Conservation (phyloP, 169 alveolate genomes). For the Eimeria maxima region DNA sequence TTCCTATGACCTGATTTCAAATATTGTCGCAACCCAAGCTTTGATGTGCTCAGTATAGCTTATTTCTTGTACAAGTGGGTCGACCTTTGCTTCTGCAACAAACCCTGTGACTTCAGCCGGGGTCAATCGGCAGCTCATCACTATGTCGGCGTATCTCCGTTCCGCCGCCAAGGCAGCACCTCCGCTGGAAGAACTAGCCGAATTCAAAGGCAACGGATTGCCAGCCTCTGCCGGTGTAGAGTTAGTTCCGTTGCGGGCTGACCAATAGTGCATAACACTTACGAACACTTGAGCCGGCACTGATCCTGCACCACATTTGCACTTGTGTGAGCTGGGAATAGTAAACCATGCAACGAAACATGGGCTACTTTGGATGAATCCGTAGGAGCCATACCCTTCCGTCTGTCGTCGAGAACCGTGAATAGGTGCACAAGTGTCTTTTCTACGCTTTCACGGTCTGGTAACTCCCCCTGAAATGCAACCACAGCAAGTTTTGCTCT, state of each 20-base stretch:
- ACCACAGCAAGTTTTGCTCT: background rate
- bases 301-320: conserved; percentile 45
- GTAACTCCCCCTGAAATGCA: conserved; percentile 73
- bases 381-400: conserved; percentile 35
- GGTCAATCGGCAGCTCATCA: conserved; percentile 76
- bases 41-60: conserved; percentile 78
- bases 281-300: conserved; percentile 76
- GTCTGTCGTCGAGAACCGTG: conserved; percentile 80
- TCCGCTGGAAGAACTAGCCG: conserved; percentile 26
- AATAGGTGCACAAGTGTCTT: conserved; percentile 81
- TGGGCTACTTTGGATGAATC: background rate
- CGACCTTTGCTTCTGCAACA: conserved; percentile 81
- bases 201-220: background rate
- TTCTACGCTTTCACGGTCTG: conserved; percentile 82
- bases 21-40: conserved; percentile 75
- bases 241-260: background rate
- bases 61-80: conserved; percentile 77
- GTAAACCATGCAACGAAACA: background rate
- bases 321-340: background rate
- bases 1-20: conserved; percentile 76
- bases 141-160: conserved; percentile 81
- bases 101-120: conserved; percentile 77
- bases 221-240: background rate
- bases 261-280: conserved; percentile 70
- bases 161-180: conserved; percentile 82